Evolutionary conservation across 139 green algal genomes (phyloP), one percentile per base, ranked within the genome.

Genomic region (Nannochloris sp.): DNA sequence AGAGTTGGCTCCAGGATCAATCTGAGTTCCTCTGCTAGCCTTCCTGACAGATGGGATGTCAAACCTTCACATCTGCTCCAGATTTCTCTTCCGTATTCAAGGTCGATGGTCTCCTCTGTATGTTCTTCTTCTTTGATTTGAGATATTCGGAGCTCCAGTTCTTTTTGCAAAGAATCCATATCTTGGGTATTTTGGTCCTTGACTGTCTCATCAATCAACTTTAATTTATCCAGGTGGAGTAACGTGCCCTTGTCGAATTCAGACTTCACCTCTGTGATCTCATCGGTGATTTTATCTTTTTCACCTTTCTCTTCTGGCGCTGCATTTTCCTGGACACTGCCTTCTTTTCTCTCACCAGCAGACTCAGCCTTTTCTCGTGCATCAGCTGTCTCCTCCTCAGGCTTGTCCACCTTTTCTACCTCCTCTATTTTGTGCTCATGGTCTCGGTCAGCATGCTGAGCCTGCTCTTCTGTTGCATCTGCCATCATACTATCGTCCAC

Each of bases 21-120:
- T 14, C 93, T 81, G 72, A 99, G 83, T 81, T 97, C 88, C 82
- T 98, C 93, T 43, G 89, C 76, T 37, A 99, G 86, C 79, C 98
- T 94, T 23, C 69, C 73, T 13, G 82, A 49, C 60, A 88, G 57
- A 11, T 75, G 79, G 30, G 68, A 65, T 0, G 87, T 94, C 43
- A 97, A 78, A 14, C 79, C 73, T 67, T 96, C 89, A 68, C 85
- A 95, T 16, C 71, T 75, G 5, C 46, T 31, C 93, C 91, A 96
- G 61, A 92, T 65, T 61, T 82, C 72, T 6, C 31, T 58, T 10
- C 81, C 82, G 17, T 65, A 61, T 56, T 45, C 69, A n/a, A 53
- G 25, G 37, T 40, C 33, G 33, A 65, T 69, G 3, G 20, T 62
- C 2, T 65, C 66, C 2, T 66, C 72, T 5, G 51, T 31, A 40